A percentile compares a stretch with the other conserved stretches of the same genome.
Evolutionary conservation across 106 monocot species (phyloP).

Genomic region (Chionographis japonica): DNA sequence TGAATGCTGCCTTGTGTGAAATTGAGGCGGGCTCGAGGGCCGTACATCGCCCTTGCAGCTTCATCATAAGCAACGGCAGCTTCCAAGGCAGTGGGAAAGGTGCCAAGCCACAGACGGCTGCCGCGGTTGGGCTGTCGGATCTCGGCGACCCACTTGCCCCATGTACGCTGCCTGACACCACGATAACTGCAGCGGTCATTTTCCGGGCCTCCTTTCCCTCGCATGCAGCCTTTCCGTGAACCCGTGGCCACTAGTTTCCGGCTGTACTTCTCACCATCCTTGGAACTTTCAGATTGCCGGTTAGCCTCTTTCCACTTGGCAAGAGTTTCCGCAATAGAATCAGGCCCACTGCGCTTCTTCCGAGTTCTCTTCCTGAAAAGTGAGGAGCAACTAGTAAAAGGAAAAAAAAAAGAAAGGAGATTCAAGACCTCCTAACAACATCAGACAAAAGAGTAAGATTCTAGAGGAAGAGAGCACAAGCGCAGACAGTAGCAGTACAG

Average conservation of each 20-base stretch:
- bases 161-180: constrained; percentile 81
- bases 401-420: neutral
- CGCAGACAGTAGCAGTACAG: too few relatives aligned
- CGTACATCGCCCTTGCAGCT: constrained; percentile 77
- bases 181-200: constrained; percentile 56
- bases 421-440: too few relatives aligned
- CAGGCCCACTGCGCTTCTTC: constrained; percentile 26
- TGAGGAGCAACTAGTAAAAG: constrained; percentile 1
- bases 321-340: constrained; percentile 34
- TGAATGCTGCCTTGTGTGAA: constrained; percentile 9
- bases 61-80: constrained; percentile 80
- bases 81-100: constrained; percentile 52
- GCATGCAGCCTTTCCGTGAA: constrained; percentile 80
- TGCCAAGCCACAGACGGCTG: constrained; percentile 77
- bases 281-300: neutral
- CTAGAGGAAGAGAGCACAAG: too few relatives aligned
- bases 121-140: constrained; percentile 75
- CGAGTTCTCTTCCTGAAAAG: constrained; percentile 23
- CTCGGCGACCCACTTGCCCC: constrained; percentile 96
- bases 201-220: constrained; percentile 86
- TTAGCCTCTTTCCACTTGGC: constrained; percentile 45
- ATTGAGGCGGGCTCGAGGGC: constrained; percentile 58
- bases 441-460: too few relatives aligned
- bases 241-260: constrained; percentile 67
- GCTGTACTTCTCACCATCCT: neutral